Base-by-base conservation (phyloP, 2,329 filamentous ascomycete genomes). In the Pochonia chlamydosporia region DNA sequence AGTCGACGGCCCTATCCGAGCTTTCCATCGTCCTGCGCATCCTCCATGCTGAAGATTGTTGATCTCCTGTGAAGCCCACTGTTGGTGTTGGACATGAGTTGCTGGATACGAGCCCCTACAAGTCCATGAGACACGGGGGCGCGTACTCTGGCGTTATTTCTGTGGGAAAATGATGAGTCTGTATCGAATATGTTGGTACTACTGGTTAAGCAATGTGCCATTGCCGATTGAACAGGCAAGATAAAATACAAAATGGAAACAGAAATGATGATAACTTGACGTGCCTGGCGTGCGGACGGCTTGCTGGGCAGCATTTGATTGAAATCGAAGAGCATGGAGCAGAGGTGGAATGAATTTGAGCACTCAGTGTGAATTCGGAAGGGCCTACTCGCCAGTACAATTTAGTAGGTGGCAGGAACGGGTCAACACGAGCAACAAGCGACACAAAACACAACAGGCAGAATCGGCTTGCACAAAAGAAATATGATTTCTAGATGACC, bases 41-140 rank as follows among this genome's bases (percentile, higher is more conserved):
- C 52, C 11, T 51, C 52, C 47, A 54, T 49, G 14, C 16, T 40
- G 24, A 40, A 20, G n/a, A n/a, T 16, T 18, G 21, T 10, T 13
- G 30, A 16, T 37, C 20, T 46, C 18, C 31, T 37, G 5, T 24
- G 7, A 23, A 14, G 24, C 30, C 54, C 41, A 30, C 53, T 51
- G 6, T 41, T 42, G 11, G 51, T 53, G 3, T 61, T 52, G 3
- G 51, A 58, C 20, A 54, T 55, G 26, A 65, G 54, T 28, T 59
- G 57, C 33, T 56, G 59, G 43, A 63, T 59, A 30, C 62, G 63
- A 24, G 58, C 50, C 21, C 54, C 46, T 20, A 64, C 61, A 30
- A 62, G 58, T 18, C 61, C 62, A 3, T 52, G 47, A 5, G 58
- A 60, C 5, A 41, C 44, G 6, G 40, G 61, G 49, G 31, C 49